Evolutionary conservation across 768 basidiomycete genomes (phyloP).

Genomic region (Suillus cothurnatus): DNA sequence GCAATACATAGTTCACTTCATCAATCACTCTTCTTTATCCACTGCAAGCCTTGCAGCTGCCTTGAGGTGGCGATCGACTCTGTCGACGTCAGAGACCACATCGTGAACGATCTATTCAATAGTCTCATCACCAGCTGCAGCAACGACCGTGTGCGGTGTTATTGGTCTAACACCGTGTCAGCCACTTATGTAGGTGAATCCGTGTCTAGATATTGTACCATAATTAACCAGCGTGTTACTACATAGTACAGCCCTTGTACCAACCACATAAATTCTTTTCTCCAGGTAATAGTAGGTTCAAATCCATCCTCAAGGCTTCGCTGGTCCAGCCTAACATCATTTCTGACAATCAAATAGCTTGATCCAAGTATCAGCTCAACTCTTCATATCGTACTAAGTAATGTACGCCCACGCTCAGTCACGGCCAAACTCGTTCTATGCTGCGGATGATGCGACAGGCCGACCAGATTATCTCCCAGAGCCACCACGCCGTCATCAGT

Average conservation of each 20-base stretch:
- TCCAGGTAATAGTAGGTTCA: neutral
- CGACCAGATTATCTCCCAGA: constrained; percentile 15
- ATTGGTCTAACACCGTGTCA: constrained; percentile 4
- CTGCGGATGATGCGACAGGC: constrained; percentile 23
- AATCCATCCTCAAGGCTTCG: neutral
- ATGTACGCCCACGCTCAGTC: constrained; percentile 38
- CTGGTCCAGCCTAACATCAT: neutral
- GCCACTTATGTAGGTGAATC: neutral
- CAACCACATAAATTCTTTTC: neutral
- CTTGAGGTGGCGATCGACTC: constrained; percentile 4
- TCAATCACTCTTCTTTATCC: neutral
- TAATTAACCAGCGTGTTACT: constrained; percentile 1
- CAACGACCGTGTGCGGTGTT: constrained; percentile 6
- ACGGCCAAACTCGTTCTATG: constrained; percentile 39
- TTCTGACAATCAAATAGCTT: neutral
- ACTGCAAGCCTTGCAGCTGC: constrained; percentile 2
- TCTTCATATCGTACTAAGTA: neutral
- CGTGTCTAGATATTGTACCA: neutral
- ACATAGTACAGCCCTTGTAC: constrained; percentile 1
- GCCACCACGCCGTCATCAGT: constrained; percentile 17
- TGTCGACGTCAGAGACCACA: constrained; percentile 4
- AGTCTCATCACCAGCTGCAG: neutral
- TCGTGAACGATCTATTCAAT: neutral
- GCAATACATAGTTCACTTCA: neutral
- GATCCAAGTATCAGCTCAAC: neutral